Percentiles rank a stretch among this genome's conserved stretches.
These are phyloP conservation scores for Martiniozyma asiatica DNA, from an alignment of 1,139 yeast species.

Conservation along the genomic window DNA sequence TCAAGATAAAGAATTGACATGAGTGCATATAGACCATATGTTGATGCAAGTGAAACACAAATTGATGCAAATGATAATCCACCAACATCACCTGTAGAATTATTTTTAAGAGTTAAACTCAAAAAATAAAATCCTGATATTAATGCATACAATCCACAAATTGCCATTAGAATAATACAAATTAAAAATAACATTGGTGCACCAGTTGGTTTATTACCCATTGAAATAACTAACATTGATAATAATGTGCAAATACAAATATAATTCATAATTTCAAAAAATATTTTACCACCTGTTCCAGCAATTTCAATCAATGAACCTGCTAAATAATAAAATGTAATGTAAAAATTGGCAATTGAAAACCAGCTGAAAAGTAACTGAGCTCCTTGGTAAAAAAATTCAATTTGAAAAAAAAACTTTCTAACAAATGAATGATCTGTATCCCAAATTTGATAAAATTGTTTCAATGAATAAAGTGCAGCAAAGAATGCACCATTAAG, in stretches of 20 bases:
- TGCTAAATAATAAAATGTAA: conserved; percentile 85
- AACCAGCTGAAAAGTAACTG: conserved; percentile 76
- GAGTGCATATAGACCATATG: conserved; percentile 76
- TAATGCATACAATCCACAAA: conserved; percentile 75
- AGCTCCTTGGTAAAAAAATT: conserved; percentile 71
- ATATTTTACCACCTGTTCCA: conserved; percentile 60
- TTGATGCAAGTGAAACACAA: conserved; percentile 75
- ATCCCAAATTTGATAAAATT: conserved; percentile 68
- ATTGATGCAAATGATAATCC: conserved; percentile 51
- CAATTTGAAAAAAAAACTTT: conserved; percentile 70
- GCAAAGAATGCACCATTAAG: conserved; percentile 96
- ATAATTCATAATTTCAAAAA: conserved; percentile 78
- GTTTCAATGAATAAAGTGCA: conserved; percentile 75
- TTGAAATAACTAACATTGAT: conserved; percentile 77
- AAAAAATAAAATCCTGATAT: conserved; percentile 78
- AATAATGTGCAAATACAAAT: conserved; percentile 68
- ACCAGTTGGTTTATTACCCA: conserved; percentile 94
- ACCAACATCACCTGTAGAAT: conserved; percentile 28
- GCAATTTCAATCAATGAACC: conserved; percentile 67
- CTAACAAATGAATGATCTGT: conserved; percentile 75
- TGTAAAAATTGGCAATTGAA: conserved; percentile 73
- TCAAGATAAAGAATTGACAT: conserved; percentile 77
- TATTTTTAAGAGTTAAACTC: conserved; percentile 34
- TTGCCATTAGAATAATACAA: conserved; percentile 57
- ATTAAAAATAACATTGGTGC: conserved; percentile 65